Base-by-base conservation (phyloP, 108 stramenopile species). In the Nitzschia putrida region DNA sequence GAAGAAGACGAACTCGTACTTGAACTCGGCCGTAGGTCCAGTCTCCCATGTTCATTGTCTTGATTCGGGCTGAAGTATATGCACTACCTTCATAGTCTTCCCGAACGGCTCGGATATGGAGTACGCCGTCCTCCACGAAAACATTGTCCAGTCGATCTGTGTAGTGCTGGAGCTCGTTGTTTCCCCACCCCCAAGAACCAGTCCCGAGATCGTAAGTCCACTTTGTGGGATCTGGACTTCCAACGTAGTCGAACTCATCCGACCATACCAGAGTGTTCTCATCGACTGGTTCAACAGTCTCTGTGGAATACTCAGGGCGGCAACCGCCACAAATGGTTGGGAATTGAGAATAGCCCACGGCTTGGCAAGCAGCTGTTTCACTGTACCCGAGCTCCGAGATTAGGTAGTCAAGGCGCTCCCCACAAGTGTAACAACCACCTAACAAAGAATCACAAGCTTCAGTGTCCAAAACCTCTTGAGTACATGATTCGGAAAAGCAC, bases 191-290 rank as follows among this genome's bases (percentile, higher is more conserved):
- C 66, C 79, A 80, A 51, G 72, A 41, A 7, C 68, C 68, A 11
- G 55, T 41, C 24, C 71, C 77, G 21, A 78, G 26, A 63, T 83
- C 83, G 41, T 60, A 73, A 40, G 67, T 53, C 83, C 83, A 83
- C 25, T 78, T 79, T 4, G 24, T 41, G 23, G 66, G 53, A 50
- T 83, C 68, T 1, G 79, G 38, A 6, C 39, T 20, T 10, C 50
- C 64, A 23, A 52, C 38, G 9, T 54, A n/a, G n/a, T n/a, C n/a
- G n/a, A n/a, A n/a, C n/a, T n/a, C n/a, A n/a, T n/a, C n/a, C n/a
- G n/a, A n/a, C n/a, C n/a, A n/a, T n/a, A n/a, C n/a, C n/a, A n/a
- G n/a, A n/a, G n/a, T n/a, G n/a, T n/a, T n/a, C n/a, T n/a, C n/a
- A n/a, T n/a, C n/a, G n/a, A n/a, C n/a, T n/a, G n/a, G n/a, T n/a